Evolutionary conservation across 2,329 filamentous ascomycete genomes (phyloP), one percentile per base, ranked within the genome.

Genomic region (Aureobasidium zeae): DNA sequence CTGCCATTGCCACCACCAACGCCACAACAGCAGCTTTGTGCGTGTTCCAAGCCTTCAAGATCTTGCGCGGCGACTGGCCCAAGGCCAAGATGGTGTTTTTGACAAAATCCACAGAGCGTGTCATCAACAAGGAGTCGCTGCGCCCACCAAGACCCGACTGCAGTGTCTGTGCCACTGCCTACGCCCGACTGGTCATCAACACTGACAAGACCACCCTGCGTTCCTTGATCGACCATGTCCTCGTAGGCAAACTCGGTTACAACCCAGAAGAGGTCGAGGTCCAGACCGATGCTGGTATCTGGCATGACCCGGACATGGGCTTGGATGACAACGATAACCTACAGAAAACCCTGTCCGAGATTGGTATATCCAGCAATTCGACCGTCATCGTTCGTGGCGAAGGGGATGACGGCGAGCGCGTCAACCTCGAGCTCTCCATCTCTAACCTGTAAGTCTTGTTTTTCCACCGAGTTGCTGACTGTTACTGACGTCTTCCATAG

Each of bases 1-100:
- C 91, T 1, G 91, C 91, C 2, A 98, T 98, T 58, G 91, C 91
- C 4, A 98, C 91, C 0, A 96, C 91, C 0, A 98, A 98, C 61
- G 91, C 91, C 12, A 94, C 96, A 61, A 89, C 91, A 2, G 91
- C 91, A 12, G 83, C 86, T 10, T 73, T 98, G 8, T 96, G 88
- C 57, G 87, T 96, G 5, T 68, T 98, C 19, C 83, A 96, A 61
- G 81, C 88, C 0, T 91, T 93, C 70, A 96, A 95, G 62, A 81
- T 96, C 17, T 67, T 98, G 46, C 81, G 73, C 56, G 76, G 78
- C 15, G 77, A 88, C 36, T 81, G 81, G 47, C 66, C 71, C 24
- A 76, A 79, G 53, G 79, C 81, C 0, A 88, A 82, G 60, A 89
- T 91, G 73, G 81, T 94, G 10, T 95, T 94, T 62, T 70, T 95